These are phyloP conservation scores for Mycena galopus DNA, from an alignment of 768 basidiomycete species.

Conservation along the genomic window DNA sequence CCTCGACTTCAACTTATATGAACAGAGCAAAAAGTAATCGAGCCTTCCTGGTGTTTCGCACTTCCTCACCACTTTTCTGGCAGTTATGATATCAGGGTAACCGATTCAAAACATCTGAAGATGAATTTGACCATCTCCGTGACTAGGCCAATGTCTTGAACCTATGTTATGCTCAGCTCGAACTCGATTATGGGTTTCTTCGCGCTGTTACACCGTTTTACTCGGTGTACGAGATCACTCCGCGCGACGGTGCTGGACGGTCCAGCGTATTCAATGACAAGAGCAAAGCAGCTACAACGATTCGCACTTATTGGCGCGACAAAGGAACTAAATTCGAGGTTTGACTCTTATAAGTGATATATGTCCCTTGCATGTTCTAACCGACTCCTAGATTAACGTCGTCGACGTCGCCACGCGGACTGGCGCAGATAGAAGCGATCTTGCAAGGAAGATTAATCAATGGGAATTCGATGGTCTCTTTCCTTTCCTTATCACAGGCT, in stretches of 20 bases:
- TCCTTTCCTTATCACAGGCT: background rate
- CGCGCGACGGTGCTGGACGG: constrained; percentile 42
- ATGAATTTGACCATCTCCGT: background rate
- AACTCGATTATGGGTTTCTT: constrained; percentile 59
- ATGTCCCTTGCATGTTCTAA: background rate
- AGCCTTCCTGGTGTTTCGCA: background rate
- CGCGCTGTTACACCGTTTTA: constrained; percentile 63
- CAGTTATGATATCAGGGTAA: constrained; percentile 53
- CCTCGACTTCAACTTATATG: constrained; percentile 56
- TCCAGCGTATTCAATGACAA: constrained; percentile 46
- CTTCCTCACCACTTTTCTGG: background rate
- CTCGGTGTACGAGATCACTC: constrained; percentile 54
- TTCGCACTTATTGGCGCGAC: constrained; percentile 48
- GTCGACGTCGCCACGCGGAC: constrained; percentile 42
- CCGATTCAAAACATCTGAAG: background rate
- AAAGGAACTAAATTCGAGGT: constrained; percentile 26
- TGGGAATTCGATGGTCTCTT: constrained; percentile 55
- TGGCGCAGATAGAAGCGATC: constrained; percentile 45
- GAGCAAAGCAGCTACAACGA: constrained; percentile 46
- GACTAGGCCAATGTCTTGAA: constrained; percentile 57
- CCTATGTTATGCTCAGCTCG: constrained; percentile 61
- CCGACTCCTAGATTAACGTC: constrained; percentile 50
- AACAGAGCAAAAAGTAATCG: constrained; percentile 54
- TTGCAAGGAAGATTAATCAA: constrained; percentile 50
- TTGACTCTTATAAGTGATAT: background rate